These are phyloP conservation scores for Salix udensis DNA, from an alignment of 345 rosid genomes.

Conservation along the genomic window DNA sequence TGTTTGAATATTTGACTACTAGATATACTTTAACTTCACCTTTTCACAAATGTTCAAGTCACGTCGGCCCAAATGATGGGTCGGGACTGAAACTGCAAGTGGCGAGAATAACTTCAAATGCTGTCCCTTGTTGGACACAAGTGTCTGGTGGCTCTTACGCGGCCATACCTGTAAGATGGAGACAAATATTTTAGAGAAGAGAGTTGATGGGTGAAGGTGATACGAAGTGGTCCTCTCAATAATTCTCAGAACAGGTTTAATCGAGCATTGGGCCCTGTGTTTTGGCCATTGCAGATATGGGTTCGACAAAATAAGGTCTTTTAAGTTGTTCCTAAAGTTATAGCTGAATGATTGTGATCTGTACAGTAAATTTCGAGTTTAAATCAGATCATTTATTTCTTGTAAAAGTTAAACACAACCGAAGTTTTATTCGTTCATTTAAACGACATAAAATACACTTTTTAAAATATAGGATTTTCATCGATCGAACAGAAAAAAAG, in stretches of 20 bases:
- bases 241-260: background rate
- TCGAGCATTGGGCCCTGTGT: background rate
- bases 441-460: too few species aligned
- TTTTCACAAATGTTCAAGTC: too few species aligned
- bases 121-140: background rate
- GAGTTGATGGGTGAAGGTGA: background rate
- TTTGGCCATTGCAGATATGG: background rate
- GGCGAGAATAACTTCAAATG: too few species aligned
- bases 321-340: too few species aligned
- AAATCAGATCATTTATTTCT: too few species aligned
- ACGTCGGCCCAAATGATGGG: too few species aligned
- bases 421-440: accelerated
- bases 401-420: accelerated
- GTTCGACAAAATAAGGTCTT: background rate
- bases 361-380: too few species aligned
- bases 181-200: background rate
- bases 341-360: accelerated
- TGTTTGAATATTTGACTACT: too few species aligned
- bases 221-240: slow-evolving; percentile 10
- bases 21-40: too few species aligned
- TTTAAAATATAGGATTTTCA: too few species aligned
- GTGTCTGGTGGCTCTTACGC: background rate
- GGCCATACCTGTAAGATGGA: background rate
- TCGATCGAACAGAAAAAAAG: too few species aligned
- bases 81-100: too few species aligned